A percentile compares a stretch with the other conserved stretches of the same genome.
phyloP scores from a whole-genome alignment of 805 yeast genomes.

The Starmerella tilneyi region DNA sequence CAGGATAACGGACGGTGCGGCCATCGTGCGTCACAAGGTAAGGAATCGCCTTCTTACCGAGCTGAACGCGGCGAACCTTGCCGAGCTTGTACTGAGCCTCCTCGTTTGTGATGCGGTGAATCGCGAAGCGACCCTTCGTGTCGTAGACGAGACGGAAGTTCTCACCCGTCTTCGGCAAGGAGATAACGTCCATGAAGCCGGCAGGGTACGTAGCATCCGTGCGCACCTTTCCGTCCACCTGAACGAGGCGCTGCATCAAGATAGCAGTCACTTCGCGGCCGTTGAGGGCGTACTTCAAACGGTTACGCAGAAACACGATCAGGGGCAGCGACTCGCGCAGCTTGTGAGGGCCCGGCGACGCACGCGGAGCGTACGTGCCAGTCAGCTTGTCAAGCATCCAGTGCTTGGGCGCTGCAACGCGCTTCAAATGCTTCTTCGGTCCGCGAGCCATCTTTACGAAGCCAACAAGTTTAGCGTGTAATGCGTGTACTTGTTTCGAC shows the following conservation, averaged over 20 bases:
- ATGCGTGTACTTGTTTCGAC: conserved; percentile 12
- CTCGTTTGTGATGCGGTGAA: conserved; percentile 98
- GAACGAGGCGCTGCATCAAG: conserved; percentile 94
- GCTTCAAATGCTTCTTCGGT: conserved; percentile 90
- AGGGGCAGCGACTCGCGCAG: conserved; percentile 96
- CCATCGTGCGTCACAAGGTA: conserved; percentile 99
- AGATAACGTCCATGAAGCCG: conserved; percentile 98
- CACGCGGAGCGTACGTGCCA: conserved; percentile 99
- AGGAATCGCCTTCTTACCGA: conserved; percentile 97
- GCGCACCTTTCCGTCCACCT: conserved; percentile 99
- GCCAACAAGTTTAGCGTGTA: conserved; percentile 12
- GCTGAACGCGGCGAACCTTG: conserved; percentile 95
- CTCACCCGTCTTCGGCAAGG: conserved; percentile 97
- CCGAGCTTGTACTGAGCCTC: conserved; percentile 98
- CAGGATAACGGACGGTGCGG: conserved; percentile 99
- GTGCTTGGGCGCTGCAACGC: conserved; percentile 99
- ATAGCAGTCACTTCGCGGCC: conserved; percentile 98
- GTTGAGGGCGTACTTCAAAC: conserved; percentile 96
- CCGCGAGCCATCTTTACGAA: conserved; percentile 39
- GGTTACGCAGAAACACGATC: conserved; percentile 94
- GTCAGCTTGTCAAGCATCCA: conserved; percentile 99
- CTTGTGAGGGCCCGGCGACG: conserved; percentile 99
- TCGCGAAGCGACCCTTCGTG: conserved; percentile 97
- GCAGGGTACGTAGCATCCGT: conserved; percentile 98
- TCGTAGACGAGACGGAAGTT: conserved; percentile 98